Evolutionary conservation across 257 asterid species (phyloP).

Genomic region (Perilla frutescens): DNA sequence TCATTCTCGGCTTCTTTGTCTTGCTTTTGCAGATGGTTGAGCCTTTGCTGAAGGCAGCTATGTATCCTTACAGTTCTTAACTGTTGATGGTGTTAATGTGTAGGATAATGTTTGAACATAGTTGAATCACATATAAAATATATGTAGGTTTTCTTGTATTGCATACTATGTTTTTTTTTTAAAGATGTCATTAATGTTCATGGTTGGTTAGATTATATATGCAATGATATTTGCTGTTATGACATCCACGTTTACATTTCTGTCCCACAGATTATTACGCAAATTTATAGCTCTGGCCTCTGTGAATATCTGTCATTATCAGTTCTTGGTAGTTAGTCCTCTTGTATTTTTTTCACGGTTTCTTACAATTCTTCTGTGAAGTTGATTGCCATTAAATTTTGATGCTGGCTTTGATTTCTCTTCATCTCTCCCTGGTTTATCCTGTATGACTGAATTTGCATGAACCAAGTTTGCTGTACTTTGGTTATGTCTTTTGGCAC

Average conservation of each 20-base stretch:
- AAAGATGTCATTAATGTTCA: background rate
- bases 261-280: background rate
- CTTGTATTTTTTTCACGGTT: background rate
- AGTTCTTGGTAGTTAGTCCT: background rate
- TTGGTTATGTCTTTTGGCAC: background rate
- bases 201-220: background rate
- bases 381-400: background rate
- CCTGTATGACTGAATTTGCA: background rate
- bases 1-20: slow-evolving; percentile 27
- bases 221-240: background rate
- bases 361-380: background rate
- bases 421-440: background rate
- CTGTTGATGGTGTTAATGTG: slow-evolving; percentile 4
- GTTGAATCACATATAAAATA: background rate
- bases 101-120: slow-evolving; percentile 7
- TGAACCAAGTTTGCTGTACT: background rate
- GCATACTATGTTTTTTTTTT: background rate
- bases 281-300: background rate
- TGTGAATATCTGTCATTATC: background rate
- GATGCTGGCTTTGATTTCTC: background rate
- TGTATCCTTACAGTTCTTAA: slow-evolving; percentile 61
- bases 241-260: background rate
- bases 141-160: slow-evolving; percentile 18
- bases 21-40: slow-evolving; percentile 77
- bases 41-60: slow-evolving; percentile 83